Evolutionary conservation across 176 grass and related monocot species (phyloP).

Genomic region (Musa beccarii): DNA sequence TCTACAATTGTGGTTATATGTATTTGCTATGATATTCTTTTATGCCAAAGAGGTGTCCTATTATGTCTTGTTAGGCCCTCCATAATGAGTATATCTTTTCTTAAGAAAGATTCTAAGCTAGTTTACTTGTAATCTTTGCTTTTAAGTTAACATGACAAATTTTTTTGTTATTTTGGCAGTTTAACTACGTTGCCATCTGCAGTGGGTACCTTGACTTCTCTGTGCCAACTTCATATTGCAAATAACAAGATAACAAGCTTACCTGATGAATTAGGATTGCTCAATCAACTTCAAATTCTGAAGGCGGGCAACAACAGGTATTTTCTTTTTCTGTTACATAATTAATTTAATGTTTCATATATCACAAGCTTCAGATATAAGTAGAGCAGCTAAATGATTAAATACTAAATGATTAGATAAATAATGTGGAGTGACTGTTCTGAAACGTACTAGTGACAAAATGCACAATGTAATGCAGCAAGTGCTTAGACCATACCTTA

Average conservation of each 20-base stretch:
- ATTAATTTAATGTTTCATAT: background rate
- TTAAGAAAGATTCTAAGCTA: constrained; percentile 15
- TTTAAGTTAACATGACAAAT: background rate
- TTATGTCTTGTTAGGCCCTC: background rate
- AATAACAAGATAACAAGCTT: constrained; percentile 55
- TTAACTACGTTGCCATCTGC: constrained; percentile 54
- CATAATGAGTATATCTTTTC: background rate
- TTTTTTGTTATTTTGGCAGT: constrained; percentile 38
- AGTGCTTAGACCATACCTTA: too few species aligned
- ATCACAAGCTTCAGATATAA: background rate
- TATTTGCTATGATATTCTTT: background rate
- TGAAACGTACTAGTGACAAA: too few species aligned
- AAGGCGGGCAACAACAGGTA: constrained; percentile 83
- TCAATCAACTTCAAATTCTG: constrained; percentile 66
- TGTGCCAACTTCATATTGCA: constrained; percentile 68
- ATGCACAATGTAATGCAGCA: too few species aligned
- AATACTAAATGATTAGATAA: background rate
- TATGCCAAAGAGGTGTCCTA: background rate
- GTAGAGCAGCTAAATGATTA: background rate
- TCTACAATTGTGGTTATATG: background rate
- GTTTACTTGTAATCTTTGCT: background rate
- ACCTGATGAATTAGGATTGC: constrained; percentile 64
- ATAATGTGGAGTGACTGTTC: background rate
- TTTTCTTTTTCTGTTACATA: constrained; percentile 11
- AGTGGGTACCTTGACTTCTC: constrained; percentile 51